Evolutionary conservation across 2,329 filamentous ascomycete genomes (phyloP).

Genomic region (Teratosphaeria zuluensis): DNA sequence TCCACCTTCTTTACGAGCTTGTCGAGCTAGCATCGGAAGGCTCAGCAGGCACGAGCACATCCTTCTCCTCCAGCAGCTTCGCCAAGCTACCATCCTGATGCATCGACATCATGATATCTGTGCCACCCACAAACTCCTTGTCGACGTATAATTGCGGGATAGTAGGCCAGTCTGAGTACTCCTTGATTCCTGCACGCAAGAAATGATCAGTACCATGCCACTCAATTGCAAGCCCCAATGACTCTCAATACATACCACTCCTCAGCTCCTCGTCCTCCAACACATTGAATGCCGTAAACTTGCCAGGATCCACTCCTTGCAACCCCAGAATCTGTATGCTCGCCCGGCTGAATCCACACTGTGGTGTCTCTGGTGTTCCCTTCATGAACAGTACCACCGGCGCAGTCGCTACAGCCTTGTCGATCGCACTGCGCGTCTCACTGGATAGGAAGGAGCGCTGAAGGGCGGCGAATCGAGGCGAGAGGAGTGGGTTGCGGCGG

Average conservation of each 20-base stretch:
- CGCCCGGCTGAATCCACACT: slow-evolving; percentile 93
- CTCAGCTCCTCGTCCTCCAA: slow-evolving; percentile 83
- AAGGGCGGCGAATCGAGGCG: slow-evolving; percentile 36
- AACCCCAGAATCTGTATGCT: slow-evolving; percentile 90
- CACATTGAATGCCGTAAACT: slow-evolving; percentile 98
- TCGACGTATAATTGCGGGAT: slow-evolving; percentile 94
- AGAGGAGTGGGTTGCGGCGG: slow-evolving; percentile 29
- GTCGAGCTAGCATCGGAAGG: slow-evolving; percentile 10
- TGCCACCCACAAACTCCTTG: slow-evolving; percentile 95
- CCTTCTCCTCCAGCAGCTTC: slow-evolving; percentile 85
- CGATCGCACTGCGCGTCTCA: slow-evolving; percentile 72
- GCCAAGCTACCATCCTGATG: slow-evolving; percentile 91
- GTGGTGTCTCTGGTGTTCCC: slow-evolving; percentile 88
- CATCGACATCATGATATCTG: slow-evolving; percentile 94
- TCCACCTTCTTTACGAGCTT: slow-evolving; percentile 2
- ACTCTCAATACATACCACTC: slow-evolving; percentile 48
- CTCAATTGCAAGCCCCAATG: neutral
- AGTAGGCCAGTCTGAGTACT: slow-evolving; percentile 98
- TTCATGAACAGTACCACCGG: slow-evolving; percentile 99
- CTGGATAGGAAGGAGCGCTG: slow-evolving; percentile 65
- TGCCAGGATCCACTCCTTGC: slow-evolving; percentile 87
- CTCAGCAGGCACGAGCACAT: slow-evolving; percentile 62
- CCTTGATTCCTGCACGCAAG: slow-evolving; percentile 71
- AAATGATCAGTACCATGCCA: neutral
- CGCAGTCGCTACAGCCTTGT: slow-evolving; percentile 76